phyloP scores from a whole-genome alignment of 2,329 filamentous ascomycete genomes.

The Pseudocercospora musae region DNA sequence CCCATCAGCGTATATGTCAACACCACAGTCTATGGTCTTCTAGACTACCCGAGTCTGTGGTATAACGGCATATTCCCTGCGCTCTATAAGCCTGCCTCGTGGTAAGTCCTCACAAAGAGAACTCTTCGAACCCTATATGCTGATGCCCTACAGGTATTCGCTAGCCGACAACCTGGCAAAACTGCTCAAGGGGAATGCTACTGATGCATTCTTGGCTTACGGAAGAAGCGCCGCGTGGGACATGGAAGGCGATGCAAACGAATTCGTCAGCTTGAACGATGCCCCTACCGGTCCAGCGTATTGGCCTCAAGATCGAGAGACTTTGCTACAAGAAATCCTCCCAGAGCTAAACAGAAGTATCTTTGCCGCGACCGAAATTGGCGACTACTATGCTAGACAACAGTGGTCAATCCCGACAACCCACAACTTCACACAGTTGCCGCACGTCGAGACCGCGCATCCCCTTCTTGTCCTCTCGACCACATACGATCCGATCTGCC shows the following conservation, averaged over 20 bases:
- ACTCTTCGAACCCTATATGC: neutral
- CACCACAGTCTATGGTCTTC: conserved; percentile 19
- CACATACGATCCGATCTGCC: conserved; percentile 24
- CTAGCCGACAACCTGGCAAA: conserved; percentile 22
- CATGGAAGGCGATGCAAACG: conserved; percentile 23
- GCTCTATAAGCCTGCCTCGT: conserved; percentile 21
- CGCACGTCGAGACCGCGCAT: conserved; percentile 17
- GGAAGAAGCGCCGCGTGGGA: conserved; percentile 12
- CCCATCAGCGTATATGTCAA: conserved; percentile 24
- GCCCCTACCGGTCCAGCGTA: conserved; percentile 16
- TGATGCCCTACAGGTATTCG: conserved; percentile 2
- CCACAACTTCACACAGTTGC: conserved; percentile 20
- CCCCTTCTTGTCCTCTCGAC: conserved; percentile 22
- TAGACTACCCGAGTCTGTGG: conserved; percentile 14
- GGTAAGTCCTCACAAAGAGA: neutral
- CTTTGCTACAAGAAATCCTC: conserved; percentile 17
- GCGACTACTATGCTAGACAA: conserved; percentile 17
- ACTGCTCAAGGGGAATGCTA: conserved; percentile 22
- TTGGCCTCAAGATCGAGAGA: conserved; percentile 20
- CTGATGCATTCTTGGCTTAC: conserved; percentile 20
- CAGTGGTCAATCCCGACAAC: conserved; percentile 20
- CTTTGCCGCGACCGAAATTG: conserved; percentile 20
- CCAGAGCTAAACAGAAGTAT: conserved; percentile 18
- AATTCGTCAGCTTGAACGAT: conserved; percentile 21
- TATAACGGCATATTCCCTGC: conserved; percentile 22